Percentiles rank a stretch among this genome's conserved stretches.
phyloP scores from a whole-genome alignment of 495 filamentous ascomycete genomes.

The Podospora appendiculata region DNA sequence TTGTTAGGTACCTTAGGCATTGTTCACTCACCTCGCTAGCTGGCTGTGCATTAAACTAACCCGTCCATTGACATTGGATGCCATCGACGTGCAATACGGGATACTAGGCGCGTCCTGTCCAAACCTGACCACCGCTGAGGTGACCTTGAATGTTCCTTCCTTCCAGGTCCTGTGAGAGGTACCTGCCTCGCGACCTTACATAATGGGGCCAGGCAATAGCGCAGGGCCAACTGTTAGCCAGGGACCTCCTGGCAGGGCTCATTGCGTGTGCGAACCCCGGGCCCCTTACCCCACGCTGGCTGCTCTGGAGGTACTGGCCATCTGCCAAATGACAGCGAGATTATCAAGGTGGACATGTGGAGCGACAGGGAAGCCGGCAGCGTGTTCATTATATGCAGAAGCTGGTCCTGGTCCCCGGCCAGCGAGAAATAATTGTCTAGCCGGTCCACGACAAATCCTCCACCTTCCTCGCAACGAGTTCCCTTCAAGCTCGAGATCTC shows the following conservation, averaged over 20 bases:
- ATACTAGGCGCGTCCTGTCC: too few relatives aligned
- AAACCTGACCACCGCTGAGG: too few relatives aligned
- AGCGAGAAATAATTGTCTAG: constrained; percentile 9
- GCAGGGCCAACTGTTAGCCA: not conserved
- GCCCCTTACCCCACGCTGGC: not conserved
- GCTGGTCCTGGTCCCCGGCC: constrained; percentile 8
- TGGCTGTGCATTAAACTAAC: not conserved
- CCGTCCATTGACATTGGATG: too few relatives aligned
- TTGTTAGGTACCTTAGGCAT: not conserved
- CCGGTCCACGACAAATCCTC: constrained; percentile 3
- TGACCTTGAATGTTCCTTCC: too few relatives aligned
- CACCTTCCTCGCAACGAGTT: constrained; percentile 4
- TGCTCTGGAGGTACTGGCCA: constrained; percentile 11
- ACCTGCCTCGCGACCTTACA: too few relatives aligned
- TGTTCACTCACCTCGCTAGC: not conserved
- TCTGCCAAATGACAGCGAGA: constrained; percentile 22
- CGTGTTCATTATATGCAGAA: constrained; percentile 20
- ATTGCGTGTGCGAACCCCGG: not conserved
- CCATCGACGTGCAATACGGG: too few relatives aligned
- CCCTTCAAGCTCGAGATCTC: constrained; percentile 11
- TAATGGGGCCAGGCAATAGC: too few relatives aligned
- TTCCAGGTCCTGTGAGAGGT: too few relatives aligned
- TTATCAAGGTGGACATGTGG: constrained; percentile 17
- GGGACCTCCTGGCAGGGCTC: constrained; percentile 2
- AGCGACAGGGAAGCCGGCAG: constrained; percentile 13